Conservation (phyloP, 306 rosid species). For the Rosa multiflora region DNA sequence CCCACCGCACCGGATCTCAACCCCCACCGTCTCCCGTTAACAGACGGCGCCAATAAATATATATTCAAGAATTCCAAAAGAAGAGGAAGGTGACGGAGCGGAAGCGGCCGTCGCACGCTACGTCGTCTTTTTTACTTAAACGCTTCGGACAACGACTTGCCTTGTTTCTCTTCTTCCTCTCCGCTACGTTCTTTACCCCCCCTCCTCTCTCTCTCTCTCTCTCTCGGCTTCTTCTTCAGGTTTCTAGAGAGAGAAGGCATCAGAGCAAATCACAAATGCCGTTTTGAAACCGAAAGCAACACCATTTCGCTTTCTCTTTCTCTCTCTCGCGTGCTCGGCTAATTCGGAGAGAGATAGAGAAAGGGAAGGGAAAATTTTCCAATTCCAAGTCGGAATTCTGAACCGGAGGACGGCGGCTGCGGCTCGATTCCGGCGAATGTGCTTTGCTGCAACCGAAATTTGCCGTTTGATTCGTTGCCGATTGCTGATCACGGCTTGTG, state of each 20-base stretch:
- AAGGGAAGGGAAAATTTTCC: not conserved
- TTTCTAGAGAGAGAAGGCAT: conserved; percentile 24
- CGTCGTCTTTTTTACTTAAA: conserved; percentile 32
- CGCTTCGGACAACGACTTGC: conserved; percentile 49
- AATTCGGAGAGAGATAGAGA: conserved; percentile 12
- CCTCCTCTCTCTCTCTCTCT: not conserved
- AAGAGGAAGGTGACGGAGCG: conserved; percentile 38
- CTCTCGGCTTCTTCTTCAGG: conserved; percentile 13
- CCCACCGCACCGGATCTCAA: conserved; percentile 12
- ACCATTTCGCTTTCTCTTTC: conserved; percentile 9
- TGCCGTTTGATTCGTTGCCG: conserved; percentile 12
- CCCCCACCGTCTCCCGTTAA: conserved; percentile 30
- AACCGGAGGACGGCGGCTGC: not conserved
- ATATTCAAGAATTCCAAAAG: not conserved
- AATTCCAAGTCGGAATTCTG: not conserved
- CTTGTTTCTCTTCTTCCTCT: conserved; percentile 12
- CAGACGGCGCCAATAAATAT: conserved; percentile 17
- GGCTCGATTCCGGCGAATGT: conserved; percentile 18
- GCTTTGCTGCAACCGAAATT: not conserved
- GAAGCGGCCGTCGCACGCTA: conserved; percentile 73
- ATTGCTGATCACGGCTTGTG: conserved; percentile 26
- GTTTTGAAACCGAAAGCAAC: conserved; percentile 39
- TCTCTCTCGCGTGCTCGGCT: not conserved
- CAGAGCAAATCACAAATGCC: conserved; percentile 23
- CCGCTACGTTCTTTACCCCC: conserved; percentile 1